Percentiles rank a stretch among this genome's conserved stretches.
Conservation (phyloP, 257 asterid genomes). For the Dorcoceras hygrometricum region DNA sequence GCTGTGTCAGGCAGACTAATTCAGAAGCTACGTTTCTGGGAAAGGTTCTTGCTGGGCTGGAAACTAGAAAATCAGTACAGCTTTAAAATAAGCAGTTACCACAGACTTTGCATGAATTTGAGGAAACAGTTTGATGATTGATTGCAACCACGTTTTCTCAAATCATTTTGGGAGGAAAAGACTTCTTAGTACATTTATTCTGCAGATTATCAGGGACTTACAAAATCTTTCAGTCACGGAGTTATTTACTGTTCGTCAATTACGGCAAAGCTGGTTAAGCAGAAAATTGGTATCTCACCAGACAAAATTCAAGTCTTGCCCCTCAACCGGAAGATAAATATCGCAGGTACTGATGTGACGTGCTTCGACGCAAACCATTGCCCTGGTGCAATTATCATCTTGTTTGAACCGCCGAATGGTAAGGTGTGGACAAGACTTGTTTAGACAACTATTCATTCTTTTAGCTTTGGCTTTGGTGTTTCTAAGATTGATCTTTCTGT, state of each 20-base stretch:
- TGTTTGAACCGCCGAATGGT: constrained; percentile 82
- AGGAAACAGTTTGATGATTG: neutral
- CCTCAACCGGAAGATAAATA: constrained; percentile 65
- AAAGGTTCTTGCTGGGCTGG: neutral
- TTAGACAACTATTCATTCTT: constrained; percentile 7
- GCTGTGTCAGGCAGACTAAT: neutral
- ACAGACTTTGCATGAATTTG: neutral
- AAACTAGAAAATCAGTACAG: neutral
- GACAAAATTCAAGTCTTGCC: constrained; percentile 77
- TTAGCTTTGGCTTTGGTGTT: constrained; percentile 4
- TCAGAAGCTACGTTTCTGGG: neutral
- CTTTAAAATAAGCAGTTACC: neutral
- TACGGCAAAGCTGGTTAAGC: constrained; percentile 83
- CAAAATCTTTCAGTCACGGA: constrained; percentile 84
- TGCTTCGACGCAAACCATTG: constrained; percentile 98
- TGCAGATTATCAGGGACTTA: constrained; percentile 98
- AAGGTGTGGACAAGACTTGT: constrained; percentile 54
- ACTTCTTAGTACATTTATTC: constrained; percentile 8
- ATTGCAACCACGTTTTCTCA: neutral
- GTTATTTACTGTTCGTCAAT: constrained; percentile 72
- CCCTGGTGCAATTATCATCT: constrained; percentile 85
- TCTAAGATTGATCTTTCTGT: constrained; percentile 18
- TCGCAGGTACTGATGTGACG: constrained; percentile 73
- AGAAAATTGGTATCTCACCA: constrained; percentile 78
- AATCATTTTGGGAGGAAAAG: constrained; percentile 7